Percentiles rank a stretch among this genome's conserved stretches.
Conservation (phyloP, 129 eudicot species). For the Kitagawia praeruptora region DNA sequence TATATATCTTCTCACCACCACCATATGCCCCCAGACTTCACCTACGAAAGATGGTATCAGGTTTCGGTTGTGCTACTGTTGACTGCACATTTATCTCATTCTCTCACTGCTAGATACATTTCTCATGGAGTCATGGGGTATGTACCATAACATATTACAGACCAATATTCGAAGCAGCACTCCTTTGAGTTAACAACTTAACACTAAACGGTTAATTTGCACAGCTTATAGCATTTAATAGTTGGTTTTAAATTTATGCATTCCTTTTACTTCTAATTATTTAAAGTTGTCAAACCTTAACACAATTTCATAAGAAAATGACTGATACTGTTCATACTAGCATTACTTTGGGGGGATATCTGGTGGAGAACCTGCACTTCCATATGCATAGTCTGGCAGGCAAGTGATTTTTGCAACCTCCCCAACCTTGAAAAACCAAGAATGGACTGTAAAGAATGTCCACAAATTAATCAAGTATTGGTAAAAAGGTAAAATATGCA, state of each 20-base stretch:
- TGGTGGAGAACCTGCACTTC: slow-evolving; percentile 92
- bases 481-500: neutral
- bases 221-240: neutral
- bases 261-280: neutral
- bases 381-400: slow-evolving; percentile 92
- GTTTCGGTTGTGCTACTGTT: neutral
- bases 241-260: neutral
- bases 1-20: too few relatives aligned
- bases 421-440: slow-evolving; percentile 54
- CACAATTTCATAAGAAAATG: neutral
- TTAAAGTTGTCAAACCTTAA: neutral
- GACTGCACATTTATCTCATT: neutral
- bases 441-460: slow-evolving; percentile 1
- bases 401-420: slow-evolving; percentile 90
- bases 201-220: neutral
- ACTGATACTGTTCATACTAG: neutral
- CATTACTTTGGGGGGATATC: slow-evolving; percentile 89
- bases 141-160: neutral
- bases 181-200: neutral
- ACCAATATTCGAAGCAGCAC: neutral
- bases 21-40: neutral
- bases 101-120: neutral
- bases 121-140: neutral
- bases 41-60: neutral
- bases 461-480: neutral